phyloP scores from a whole-genome alignment of 202 grass and related monocot genomes.

The Setaria viridis region DNA sequence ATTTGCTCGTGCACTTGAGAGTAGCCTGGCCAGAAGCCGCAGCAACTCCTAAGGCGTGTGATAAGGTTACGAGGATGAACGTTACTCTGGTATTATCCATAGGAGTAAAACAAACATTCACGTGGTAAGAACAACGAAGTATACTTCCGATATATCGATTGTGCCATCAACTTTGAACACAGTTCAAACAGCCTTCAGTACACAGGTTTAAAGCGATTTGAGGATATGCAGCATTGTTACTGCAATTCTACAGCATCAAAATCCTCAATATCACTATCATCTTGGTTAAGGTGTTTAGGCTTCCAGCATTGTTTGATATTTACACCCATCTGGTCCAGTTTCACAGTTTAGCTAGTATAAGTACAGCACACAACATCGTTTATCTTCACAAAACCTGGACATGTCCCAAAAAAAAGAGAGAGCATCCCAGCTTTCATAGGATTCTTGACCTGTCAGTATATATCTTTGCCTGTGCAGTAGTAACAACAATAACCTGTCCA shows the following conservation, averaged over 20 bases:
- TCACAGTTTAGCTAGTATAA: neutral
- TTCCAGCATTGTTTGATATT: neutral
- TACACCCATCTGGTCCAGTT: neutral
- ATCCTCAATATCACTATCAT: neutral
- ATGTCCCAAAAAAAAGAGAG: neutral
- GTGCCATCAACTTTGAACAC: neutral
- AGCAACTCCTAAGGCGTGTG: too few relatives aligned
- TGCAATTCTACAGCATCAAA: neutral
- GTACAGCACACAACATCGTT: neutral
- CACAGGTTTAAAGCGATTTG: neutral
- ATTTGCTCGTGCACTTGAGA: too few relatives aligned
- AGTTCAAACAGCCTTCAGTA: neutral
- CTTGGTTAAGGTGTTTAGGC: neutral
- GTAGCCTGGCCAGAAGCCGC: too few relatives aligned
- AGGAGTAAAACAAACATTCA: too few relatives aligned
- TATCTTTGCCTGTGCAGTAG: neutral
- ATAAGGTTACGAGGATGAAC: too few relatives aligned
- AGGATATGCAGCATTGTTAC: neutral
- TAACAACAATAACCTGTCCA: neutral
- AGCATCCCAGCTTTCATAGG: neutral
- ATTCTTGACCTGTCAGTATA: neutral
- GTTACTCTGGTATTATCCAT: too few relatives aligned
- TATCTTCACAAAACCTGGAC: neutral
- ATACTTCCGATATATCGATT: neutral
- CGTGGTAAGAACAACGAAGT: neutral